phyloP scores from a whole-genome alignment of 2,329 filamentous ascomycete species.

The Stenocarpella maydis region DNA sequence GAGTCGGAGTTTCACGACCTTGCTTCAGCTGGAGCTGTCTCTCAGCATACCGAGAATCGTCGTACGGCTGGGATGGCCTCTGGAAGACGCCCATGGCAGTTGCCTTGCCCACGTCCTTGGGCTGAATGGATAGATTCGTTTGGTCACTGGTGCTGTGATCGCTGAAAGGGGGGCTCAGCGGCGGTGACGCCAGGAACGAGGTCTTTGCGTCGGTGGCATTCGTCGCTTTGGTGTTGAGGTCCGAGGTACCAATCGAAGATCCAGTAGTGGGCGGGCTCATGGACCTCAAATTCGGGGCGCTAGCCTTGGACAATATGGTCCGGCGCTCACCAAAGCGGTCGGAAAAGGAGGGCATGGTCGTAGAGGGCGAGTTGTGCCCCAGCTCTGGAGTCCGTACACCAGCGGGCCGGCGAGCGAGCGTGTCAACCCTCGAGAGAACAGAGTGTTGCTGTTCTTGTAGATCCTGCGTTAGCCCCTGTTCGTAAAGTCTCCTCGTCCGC shows the following conservation, averaged over 20 bases:
- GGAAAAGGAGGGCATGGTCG: slow-evolving; percentile 51
- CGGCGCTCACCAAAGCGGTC: slow-evolving; percentile 57
- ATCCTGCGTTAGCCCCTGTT: slow-evolving; percentile 81
- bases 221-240: slow-evolving; percentile 41
- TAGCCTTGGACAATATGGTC: slow-evolving; percentile 62
- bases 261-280: slow-evolving; percentile 56
- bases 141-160: slow-evolving; percentile 70
- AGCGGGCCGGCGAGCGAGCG: slow-evolving; percentile 68
- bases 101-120: slow-evolving; percentile 81
- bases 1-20: slow-evolving; percentile 70
- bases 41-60: slow-evolving; percentile 85
- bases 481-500: slow-evolving; percentile 80
- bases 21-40: slow-evolving; percentile 83
- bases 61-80: slow-evolving; percentile 78
- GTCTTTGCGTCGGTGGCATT: slow-evolving; percentile 48
- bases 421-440: slow-evolving; percentile 81
- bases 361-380: slow-evolving; percentile 54
- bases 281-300: slow-evolving; percentile 73
- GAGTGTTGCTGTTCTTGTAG: slow-evolving; percentile 82
- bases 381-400: slow-evolving; percentile 60
- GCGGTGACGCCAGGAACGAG: slow-evolving; percentile 42
- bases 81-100: slow-evolving; percentile 72
- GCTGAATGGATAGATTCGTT: slow-evolving; percentile 70
- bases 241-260: slow-evolving; percentile 48
- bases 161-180: slow-evolving; percentile 73